A percentile compares a stretch with the other conserved stretches of the same genome.
Conservation (phyloP, 257 asterid species). For the Fraxinus excelsior region DNA sequence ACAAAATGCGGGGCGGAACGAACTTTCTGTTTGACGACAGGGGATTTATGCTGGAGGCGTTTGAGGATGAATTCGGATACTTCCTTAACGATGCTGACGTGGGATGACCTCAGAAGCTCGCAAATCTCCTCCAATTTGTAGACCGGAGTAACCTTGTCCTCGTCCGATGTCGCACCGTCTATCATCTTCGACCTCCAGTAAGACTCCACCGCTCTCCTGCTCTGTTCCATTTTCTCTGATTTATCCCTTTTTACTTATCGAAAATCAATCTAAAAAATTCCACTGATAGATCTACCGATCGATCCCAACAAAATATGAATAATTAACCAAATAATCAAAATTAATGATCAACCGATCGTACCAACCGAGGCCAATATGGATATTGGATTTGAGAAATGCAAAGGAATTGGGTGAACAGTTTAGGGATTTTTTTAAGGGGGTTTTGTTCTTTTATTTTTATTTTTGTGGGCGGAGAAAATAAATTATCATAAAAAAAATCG, state of each 20-base stretch:
- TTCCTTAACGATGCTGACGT: constrained; percentile 78
- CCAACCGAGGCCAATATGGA: constrained; percentile 9
- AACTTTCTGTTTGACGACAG: constrained; percentile 87
- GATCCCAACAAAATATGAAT: constrained; percentile 1
- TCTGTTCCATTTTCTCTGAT: constrained; percentile 70
- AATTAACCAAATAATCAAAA: neutral
- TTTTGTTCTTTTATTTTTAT: neutral
- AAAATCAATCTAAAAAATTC: constrained; percentile 19
- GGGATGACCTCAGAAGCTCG: constrained; percentile 85
- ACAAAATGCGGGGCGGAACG: neutral
- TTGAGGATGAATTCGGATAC: constrained; percentile 85
- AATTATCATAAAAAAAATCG: neutral
- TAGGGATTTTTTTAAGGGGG: neutral
- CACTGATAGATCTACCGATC: constrained; percentile 23
- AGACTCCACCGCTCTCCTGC: constrained; percentile 98
- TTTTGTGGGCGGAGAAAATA: neutral
- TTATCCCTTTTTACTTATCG: neutral
- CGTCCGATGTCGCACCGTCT: constrained; percentile 89
- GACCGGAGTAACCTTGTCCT: constrained; percentile 95
- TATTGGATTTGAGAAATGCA: neutral
- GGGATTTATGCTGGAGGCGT: constrained; percentile 95
- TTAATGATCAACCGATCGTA: constrained; percentile 23
- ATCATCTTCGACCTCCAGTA: constrained; percentile 90
- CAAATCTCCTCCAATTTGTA: constrained; percentile 93
- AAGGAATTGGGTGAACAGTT: neutral